A percentile compares a stretch with the other conserved stretches of the same genome.
phyloP scores from a whole-genome alignment of 2,329 filamentous ascomycete species.

The Diplodia corticola region DNA sequence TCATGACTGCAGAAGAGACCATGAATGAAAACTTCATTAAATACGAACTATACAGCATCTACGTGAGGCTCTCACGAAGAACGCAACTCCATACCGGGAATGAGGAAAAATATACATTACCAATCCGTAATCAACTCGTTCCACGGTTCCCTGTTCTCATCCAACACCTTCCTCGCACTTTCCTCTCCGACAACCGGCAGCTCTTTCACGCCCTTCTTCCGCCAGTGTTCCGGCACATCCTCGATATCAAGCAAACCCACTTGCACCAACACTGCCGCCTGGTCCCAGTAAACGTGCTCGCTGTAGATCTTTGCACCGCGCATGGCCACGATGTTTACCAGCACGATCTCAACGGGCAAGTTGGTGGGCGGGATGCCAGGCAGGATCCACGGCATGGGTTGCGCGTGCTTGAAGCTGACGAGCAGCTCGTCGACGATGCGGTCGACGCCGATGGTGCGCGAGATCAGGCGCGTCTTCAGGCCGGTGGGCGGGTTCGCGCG shows the following conservation, averaged over 20 bases:
- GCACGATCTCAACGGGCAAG: constrained; percentile 56
- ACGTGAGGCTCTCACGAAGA: background rate
- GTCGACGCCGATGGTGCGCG: constrained; percentile 59
- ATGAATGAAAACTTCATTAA: background rate
- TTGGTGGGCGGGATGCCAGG: constrained; percentile 59
- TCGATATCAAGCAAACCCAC: constrained; percentile 57
- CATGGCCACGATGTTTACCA: constrained; percentile 59
- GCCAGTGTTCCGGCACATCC: constrained; percentile 50
- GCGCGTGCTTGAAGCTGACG: constrained; percentile 58
- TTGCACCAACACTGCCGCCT: constrained; percentile 61
- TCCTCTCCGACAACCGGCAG: constrained; percentile 50
- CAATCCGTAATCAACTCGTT: constrained; percentile 52
- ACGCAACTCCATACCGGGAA: background rate
- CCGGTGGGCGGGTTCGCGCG: constrained; percentile 45
- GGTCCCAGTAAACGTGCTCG: constrained; percentile 64
- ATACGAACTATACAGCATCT: background rate
- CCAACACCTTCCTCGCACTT: constrained; percentile 49
- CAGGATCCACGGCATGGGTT: constrained; percentile 59
- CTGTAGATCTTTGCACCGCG: constrained; percentile 55
- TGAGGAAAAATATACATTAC: constrained; percentile 23
- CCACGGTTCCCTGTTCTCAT: constrained; percentile 44
- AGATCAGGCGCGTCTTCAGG: constrained; percentile 51
- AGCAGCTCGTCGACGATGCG: constrained; percentile 63
- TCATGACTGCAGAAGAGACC: background rate
- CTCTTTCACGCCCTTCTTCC: constrained; percentile 47